Evolutionary conservation across 306 rosid genomes (phyloP).

Genomic region (Spatholobus suberectus): DNA sequence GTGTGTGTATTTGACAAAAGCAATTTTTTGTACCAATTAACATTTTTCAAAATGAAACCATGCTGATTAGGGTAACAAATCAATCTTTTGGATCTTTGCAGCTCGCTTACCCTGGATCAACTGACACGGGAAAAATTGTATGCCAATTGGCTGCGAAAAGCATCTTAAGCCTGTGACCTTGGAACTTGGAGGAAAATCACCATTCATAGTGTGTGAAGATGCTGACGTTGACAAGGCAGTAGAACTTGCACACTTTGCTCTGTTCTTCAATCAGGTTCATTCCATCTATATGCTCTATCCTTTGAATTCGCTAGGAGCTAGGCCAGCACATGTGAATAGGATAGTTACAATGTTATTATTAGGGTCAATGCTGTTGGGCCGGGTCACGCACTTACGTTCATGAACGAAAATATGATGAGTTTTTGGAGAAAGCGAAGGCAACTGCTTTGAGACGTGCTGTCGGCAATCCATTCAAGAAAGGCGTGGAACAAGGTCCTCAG

Average conservation of each 20-base stretch:
- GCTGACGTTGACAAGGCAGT: constrained; percentile 70
- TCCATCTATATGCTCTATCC: not conserved
- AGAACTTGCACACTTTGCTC: constrained; percentile 73
- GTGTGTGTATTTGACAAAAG: too few species aligned
- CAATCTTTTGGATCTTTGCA: constrained; percentile 28
- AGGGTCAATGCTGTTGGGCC: constrained; percentile 80
- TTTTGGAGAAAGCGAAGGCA: constrained; percentile 65
- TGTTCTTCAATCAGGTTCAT: constrained; percentile 69
- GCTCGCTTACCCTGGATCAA: constrained; percentile 72
- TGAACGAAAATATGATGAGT: constrained; percentile 68
- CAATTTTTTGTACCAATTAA: too few species aligned
- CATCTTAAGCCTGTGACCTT: constrained; percentile 72
- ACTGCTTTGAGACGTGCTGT: constrained; percentile 62
- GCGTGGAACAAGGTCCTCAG: constrained; percentile 72
- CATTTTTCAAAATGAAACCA: too few species aligned
- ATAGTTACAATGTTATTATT: not conserved
- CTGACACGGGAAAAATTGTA: constrained; percentile 58
- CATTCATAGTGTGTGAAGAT: constrained; percentile 72
- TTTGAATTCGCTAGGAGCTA: not conserved
- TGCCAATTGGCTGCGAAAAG: constrained; percentile 68
- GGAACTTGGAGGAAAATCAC: constrained; percentile 82
- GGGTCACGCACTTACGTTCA: constrained; percentile 80
- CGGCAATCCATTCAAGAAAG: constrained; percentile 74
- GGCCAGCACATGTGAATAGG: not conserved
- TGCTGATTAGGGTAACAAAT: not conserved